Base-by-base conservation (phyloP, 148 eudicot species). In the Camellia japonica region DNA sequence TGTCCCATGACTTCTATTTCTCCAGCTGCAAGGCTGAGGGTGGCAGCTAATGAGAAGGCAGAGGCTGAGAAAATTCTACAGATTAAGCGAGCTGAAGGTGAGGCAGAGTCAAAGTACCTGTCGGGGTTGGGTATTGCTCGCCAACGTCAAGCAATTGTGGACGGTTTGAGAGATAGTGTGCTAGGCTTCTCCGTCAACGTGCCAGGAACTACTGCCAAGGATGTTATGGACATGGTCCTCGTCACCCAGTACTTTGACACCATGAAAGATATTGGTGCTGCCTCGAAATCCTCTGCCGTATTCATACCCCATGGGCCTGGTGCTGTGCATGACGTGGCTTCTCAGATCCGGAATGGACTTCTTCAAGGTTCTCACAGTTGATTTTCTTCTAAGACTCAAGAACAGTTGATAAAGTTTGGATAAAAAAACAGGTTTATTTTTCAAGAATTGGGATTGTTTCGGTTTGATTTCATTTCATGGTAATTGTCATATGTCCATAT, bases 31-130 rank as follows among this genome's bases (percentile, higher is more conserved):
- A 85, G 93, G 80, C 30, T 90, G 82, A 86, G 93, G 81, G 60
- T 84, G 81, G 93, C 93, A 16, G 86, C 92, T n/a, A 90, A 85
- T 69, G 95, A 92, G 68, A 92, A 92, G 82, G 93, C 95, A n/a
- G 95, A 92, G 72, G 95, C 95, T 41, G 95, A 92, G 71, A 90
- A 92, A 20, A 90, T 92, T 20, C 66, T 92, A 46, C 95, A 87
- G 65, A 89, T 92, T 18, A 92, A 90, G 87, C 82, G 87, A 76
- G 95, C 93, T 14, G 93, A 92, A 80, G 95, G 93, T 41, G 93
- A 90, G 82, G 95, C 96, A 2, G 93, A 90, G 81, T 73, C 93
- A 19, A 92, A 92, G 79, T 90, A 86, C 77, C 85, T 90, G 9
- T 82, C 91, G 11, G 93, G 92, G 4, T 61, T 92, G 82, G 93